phyloP scores from a whole-genome alignment of 2,329 filamentous ascomycete species.

The Cryphonectria carpinicola region DNA sequence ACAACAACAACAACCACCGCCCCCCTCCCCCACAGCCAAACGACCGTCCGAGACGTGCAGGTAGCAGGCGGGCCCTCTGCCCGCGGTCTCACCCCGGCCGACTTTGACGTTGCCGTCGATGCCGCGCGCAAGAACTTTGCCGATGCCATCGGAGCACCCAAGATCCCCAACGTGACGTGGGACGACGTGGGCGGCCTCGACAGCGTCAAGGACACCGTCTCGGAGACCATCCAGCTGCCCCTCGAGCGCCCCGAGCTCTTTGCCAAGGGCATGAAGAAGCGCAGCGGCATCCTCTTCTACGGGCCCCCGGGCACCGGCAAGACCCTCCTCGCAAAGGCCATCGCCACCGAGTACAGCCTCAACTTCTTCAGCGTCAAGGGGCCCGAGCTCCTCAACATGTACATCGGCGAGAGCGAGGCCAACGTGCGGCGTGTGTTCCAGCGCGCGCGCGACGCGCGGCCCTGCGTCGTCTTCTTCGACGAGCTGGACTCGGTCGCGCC shows the following conservation, averaged over 20 bases:
- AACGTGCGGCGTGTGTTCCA: constrained; percentile 91
- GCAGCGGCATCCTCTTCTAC: constrained; percentile 90
- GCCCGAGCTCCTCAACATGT: constrained; percentile 92
- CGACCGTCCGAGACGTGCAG: constrained; percentile 82
- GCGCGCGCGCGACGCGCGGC: constrained; percentile 79
- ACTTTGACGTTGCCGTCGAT: constrained; percentile 93
- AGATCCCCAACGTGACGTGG: constrained; percentile 97
- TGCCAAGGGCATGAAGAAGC: constrained; percentile 97
- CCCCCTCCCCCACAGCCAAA: constrained; percentile 38
- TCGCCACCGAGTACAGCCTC: constrained; percentile 89
- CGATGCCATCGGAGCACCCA: constrained; percentile 94
- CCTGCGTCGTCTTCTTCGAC: constrained; percentile 92
- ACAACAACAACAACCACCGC: too few species aligned
- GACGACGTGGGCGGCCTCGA: constrained; percentile 91
- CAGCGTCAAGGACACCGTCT: constrained; percentile 95
- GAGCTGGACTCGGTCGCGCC: constrained; percentile 92
- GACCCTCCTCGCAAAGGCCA: constrained; percentile 89
- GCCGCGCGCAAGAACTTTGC: constrained; percentile 97
- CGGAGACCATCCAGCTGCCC: constrained; percentile 93
- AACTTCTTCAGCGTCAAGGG: constrained; percentile 96
- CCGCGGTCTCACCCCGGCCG: constrained; percentile 75
- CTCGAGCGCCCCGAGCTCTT: constrained; percentile 91
- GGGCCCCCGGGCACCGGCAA: constrained; percentile 91
- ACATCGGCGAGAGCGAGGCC: constrained; percentile 91
- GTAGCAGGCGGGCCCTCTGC: constrained; percentile 82